Conservation (phyloP, 345 rosid species). For the Clausena lansium region DNA sequence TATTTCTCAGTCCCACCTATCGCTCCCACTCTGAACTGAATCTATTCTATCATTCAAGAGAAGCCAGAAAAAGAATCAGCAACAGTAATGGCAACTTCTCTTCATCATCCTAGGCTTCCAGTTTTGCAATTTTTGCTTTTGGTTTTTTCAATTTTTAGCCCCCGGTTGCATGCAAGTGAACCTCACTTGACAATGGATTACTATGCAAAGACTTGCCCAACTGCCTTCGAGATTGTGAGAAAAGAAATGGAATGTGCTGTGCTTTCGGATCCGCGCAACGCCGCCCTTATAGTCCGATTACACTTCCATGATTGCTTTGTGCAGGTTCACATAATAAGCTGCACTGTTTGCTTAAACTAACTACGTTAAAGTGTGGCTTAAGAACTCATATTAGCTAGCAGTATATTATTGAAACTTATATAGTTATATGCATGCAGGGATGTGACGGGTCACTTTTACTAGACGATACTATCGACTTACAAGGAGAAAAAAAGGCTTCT, state of each 20-base stretch:
- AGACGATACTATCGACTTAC: slow-evolving; percentile 61
- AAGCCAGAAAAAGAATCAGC: neutral
- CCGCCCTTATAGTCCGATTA: slow-evolving; percentile 62
- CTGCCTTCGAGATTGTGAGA: slow-evolving; percentile 56
- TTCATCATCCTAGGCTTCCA: slow-evolving; percentile 5
- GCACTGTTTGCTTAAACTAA: neutral
- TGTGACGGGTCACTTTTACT: slow-evolving; percentile 88
- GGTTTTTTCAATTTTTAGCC: slow-evolving; percentile 23
- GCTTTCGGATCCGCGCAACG: slow-evolving; percentile 76
- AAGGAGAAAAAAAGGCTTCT: slow-evolving; percentile 78
- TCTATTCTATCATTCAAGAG: neutral
- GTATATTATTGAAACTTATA: too few relatives aligned
- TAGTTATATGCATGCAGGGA: slow-evolving; percentile 44
- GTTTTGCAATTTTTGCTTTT: slow-evolving; percentile 23
- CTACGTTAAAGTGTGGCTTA: too few relatives aligned
- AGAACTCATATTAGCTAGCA: too few relatives aligned
- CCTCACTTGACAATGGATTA: slow-evolving; percentile 64
- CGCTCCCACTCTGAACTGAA: slow-evolving; percentile 23
- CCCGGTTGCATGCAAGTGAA: slow-evolving; percentile 27
- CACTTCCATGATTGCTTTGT: slow-evolving; percentile 95
- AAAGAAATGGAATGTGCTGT: slow-evolving; percentile 93
- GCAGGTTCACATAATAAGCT: slow-evolving; percentile 44
- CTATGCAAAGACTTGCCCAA: slow-evolving; percentile 69
- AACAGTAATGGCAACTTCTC: slow-evolving; percentile 16
- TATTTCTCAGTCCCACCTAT: slow-evolving; percentile 30